phyloP scores from a whole-genome alignment of 441 rosid species.

The Pelargonium myrrhifolium region DNA sequence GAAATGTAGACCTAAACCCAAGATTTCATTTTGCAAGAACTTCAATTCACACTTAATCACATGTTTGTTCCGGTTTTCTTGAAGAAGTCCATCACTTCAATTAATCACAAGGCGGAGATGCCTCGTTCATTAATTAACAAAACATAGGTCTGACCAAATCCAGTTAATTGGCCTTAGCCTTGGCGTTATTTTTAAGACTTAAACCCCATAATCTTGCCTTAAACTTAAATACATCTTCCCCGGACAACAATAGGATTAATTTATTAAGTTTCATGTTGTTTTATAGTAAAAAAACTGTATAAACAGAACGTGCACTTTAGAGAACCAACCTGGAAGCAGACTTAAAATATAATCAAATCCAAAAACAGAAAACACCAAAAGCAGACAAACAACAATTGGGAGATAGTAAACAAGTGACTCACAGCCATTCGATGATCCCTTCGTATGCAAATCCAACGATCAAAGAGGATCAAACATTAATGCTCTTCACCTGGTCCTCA shows the following conservation, averaged over 20 bases:
- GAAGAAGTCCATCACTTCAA: not conserved
- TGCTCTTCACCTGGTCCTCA: not conserved
- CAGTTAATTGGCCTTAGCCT: no score
- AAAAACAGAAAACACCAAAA: no score
- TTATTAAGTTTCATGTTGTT: not conserved
- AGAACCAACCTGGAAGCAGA: no score
- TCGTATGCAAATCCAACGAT: not conserved
- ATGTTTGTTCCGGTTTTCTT: not conserved
- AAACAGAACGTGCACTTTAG: not conserved
- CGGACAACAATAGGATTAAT: not conserved
- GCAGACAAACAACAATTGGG: not conserved
- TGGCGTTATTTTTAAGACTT: not conserved
- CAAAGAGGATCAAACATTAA: not conserved
- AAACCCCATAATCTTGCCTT: not conserved
- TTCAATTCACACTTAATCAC: not conserved
- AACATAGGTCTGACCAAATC: constrained; percentile 1
- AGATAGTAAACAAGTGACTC: not conserved
- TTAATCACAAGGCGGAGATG: not conserved
- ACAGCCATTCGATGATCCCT: not conserved
- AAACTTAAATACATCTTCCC: no score
- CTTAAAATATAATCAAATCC: no score
- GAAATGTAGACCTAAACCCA: not conserved
- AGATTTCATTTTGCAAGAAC: not conserved
- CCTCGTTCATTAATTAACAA: not conserved
- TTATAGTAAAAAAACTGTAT: not conserved